Percentiles rank a stretch among this genome's conserved stretches.
phyloP scores from a whole-genome alignment of 306 rosid genomes.

The Malus sieversii region DNA sequence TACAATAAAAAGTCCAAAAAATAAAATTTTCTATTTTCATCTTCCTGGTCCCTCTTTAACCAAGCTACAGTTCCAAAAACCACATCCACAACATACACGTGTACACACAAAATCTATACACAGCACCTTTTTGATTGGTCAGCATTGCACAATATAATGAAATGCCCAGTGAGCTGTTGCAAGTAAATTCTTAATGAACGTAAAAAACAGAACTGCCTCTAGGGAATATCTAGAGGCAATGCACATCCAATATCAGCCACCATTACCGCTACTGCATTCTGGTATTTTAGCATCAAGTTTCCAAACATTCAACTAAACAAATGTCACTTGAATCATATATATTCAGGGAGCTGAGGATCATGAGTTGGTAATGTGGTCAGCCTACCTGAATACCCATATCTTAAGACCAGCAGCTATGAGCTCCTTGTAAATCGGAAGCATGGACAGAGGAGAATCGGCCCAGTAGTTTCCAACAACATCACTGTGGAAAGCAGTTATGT shows the following conservation, averaged over 20 bases:
- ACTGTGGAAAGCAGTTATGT: conserved; percentile 34
- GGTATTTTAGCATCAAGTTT: neutral
- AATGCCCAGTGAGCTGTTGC: neutral
- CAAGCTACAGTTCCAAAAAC: too few species aligned
- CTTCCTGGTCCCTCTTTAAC: too few species aligned
- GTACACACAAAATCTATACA: too few species aligned
- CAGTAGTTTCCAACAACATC: conserved; percentile 69
- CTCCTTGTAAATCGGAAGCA: conserved; percentile 89
- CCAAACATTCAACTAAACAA: neutral
- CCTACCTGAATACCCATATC: conserved; percentile 90
- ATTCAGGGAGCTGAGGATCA: neutral
- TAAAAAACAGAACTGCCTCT: neutral
- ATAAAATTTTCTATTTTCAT: too few species aligned
- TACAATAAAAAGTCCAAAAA: too few species aligned
- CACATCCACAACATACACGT: too few species aligned
- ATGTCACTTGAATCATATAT: neutral
- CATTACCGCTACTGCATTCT: too few species aligned
- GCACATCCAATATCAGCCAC: too few species aligned
- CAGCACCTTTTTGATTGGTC: too few species aligned
- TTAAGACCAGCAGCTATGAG: conserved; percentile 64
- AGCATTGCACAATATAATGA: neutral
- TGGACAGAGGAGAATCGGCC: conserved; percentile 81
- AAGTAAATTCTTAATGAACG: neutral
- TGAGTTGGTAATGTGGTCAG: neutral
- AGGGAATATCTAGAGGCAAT: neutral